Conservation (phyloP, 768 basidiomycete species). For the Tricholoma furcatifolium region DNA sequence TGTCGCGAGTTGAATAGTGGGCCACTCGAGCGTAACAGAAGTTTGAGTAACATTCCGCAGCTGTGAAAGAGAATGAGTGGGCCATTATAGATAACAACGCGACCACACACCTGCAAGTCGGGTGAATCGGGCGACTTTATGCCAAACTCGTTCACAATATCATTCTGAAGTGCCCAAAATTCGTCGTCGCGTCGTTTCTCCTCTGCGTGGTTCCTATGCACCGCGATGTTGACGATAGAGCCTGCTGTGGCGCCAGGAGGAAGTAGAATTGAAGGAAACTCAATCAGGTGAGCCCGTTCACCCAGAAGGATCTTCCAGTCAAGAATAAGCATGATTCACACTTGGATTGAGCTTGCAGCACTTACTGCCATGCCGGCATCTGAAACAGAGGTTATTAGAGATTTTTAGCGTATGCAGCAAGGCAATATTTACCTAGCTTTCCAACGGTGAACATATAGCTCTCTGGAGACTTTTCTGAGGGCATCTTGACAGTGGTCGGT, state of each 20-base stretch:
- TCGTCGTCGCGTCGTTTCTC: slow-evolving; percentile 80
- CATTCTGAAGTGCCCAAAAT: slow-evolving; percentile 82
- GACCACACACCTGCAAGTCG: slow-evolving; percentile 57
- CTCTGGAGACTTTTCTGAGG: slow-evolving; percentile 41
- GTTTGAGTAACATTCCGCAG: slow-evolving; percentile 96
- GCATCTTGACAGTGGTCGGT: slow-evolving; percentile 18
- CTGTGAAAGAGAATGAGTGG: slow-evolving; percentile 30
- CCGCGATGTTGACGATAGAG: slow-evolving; percentile 96
- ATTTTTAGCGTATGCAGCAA: not conserved
- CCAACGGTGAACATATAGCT: slow-evolving; percentile 93
- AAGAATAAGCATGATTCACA: slow-evolving; percentile 6
- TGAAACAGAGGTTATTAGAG: slow-evolving; percentile 28
- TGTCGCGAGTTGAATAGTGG: slow-evolving; percentile 76
- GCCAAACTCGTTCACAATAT: slow-evolving; percentile 79
- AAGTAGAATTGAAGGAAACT: slow-evolving; percentile 93
- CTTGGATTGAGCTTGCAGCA: slow-evolving; percentile 1
- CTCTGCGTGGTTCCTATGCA: slow-evolving; percentile 82
- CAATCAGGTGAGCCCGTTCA: slow-evolving; percentile 92
- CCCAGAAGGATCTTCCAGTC: slow-evolving; percentile 78
- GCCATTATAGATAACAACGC: not conserved
- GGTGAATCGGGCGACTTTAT: slow-evolving; percentile 66
- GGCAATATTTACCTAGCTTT: slow-evolving; percentile 75
- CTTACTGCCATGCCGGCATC: slow-evolving; percentile 94
- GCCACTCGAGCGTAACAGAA: slow-evolving; percentile 96
- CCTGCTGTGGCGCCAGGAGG: slow-evolving; percentile 92